Evolutionary conservation across 805 yeast genomes (phyloP), one percentile per base, ranked within the genome.

Genomic region (Sugiyamaella qingdaonensis): DNA sequence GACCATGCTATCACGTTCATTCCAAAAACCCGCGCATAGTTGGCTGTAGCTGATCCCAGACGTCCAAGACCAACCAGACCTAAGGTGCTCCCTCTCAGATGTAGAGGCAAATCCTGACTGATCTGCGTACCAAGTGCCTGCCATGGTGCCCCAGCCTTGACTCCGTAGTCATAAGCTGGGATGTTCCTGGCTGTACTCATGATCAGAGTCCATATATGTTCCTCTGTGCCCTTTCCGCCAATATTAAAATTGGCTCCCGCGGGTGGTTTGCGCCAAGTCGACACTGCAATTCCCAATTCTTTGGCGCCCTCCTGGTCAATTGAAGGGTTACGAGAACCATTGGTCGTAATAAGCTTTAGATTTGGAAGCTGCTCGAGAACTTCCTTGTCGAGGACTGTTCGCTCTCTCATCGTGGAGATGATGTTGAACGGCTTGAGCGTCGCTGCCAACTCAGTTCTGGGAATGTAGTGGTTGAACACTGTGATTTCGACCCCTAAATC

Each of bases 1-100:
- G 61, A 57, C 62, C 61, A 59, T 9, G 60, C 60, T 14, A 54
- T 43, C 8, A 60, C 60, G 24, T 49, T 51, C 56, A 58, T 52
- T 16, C 61, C 62, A 54, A 60, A 60, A 18, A 49, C 57, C 11
- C 45, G 35, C 4, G 60, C 64, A 31, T 58, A 42, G 16, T 33
- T 33, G 4, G 61, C 61, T 1, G 57, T 49, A 18, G 46, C 44
- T 2, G n/a, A 34, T 4, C 63, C 63, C 24, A 60, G 21, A 10
- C 54, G 37, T 5, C 63, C 63, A 14, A 60, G 46, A 2, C 63
- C 63, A 8, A 60, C 44, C 8, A 60, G 24, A 1, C 61, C 63
- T 7, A 60, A 39, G 11, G 61, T 58, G 13, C 51, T 55, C 10
- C 60, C 60, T 16, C 39, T 10, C 33, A 60, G 34, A 9, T 50